Conservation (phyloP, 345 rosid species). For the Anastatica hierochuntica region DNA sequence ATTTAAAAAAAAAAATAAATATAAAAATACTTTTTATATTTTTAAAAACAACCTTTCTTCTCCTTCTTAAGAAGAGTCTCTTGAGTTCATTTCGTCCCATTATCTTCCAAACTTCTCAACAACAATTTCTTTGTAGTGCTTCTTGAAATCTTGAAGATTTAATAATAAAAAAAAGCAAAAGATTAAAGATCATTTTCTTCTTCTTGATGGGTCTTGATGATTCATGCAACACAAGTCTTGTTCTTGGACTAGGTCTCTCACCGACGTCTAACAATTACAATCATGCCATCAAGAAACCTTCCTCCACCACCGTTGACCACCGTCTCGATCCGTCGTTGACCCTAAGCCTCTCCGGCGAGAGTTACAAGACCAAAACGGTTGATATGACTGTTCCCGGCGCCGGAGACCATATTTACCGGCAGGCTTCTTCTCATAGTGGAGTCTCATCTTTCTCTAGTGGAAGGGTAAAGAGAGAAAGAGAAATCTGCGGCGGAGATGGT, state of each 20-base stretch:
- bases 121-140: not conserved
- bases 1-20: not conserved
- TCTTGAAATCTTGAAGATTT: not conserved
- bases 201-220: conserved; percentile 43
- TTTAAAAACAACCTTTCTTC: too few relatives aligned
- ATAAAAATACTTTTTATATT: conserved; percentile 23
- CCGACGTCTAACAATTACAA: conserved; percentile 17
- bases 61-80: conserved; percentile 38
- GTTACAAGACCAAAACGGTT: too few relatives aligned
- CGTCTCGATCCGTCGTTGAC: conserved; percentile 45
- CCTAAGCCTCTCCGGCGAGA: conserved; percentile 37
- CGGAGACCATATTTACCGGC: conserved; percentile 30
- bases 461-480: conserved; percentile 48
- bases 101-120: conserved; percentile 11
- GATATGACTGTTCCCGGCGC: too few relatives aligned
- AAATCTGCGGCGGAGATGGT: too few relatives aligned
- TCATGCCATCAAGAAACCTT: conserved; percentile 13
- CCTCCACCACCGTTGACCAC: too few relatives aligned
- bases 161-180: not conserved
- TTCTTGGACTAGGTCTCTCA: conserved; percentile 51
- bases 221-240: conserved; percentile 47
- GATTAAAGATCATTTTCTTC: too few relatives aligned
- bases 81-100: conserved; percentile 26
- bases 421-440: conserved; percentile 55
- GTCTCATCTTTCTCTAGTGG: conserved; percentile 44